These are phyloP conservation scores for Cercospora berteroae DNA, from an alignment of 2,329 filamentous ascomycete species.

Conservation along the genomic window DNA sequence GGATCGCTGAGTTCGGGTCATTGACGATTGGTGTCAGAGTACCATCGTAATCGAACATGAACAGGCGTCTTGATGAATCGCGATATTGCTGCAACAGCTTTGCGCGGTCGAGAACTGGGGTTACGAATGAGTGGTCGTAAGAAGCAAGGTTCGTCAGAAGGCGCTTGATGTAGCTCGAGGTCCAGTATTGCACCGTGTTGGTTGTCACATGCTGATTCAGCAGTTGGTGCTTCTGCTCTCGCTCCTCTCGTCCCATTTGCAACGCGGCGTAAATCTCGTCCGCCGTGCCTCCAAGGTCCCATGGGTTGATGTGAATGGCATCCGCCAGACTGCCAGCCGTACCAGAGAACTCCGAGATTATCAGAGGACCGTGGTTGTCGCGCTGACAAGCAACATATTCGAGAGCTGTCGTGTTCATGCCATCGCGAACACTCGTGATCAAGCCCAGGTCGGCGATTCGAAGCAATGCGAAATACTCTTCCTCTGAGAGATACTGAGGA, in stretches of 20 bases:
- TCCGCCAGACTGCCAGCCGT: constrained; percentile 81
- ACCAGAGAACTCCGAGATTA: constrained; percentile 94
- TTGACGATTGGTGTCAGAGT: constrained; percentile 93
- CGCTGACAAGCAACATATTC: constrained; percentile 94
- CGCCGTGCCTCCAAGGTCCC: constrained; percentile 83
- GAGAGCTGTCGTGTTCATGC: constrained; percentile 95
- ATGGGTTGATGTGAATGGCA: constrained; percentile 95
- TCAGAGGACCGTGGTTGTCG: constrained; percentile 79
- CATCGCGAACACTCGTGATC: constrained; percentile 92
- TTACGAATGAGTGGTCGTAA: constrained; percentile 70
- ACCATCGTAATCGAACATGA: constrained; percentile 99
- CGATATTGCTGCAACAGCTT: constrained; percentile 72
- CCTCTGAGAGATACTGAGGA: constrained; percentile 82
- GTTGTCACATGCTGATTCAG: constrained; percentile 82
- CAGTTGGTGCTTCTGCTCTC: constrained; percentile 66
- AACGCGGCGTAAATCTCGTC: constrained; percentile 78
- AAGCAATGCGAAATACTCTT: constrained; percentile 93
- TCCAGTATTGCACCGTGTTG: constrained; percentile 86
- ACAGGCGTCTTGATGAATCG: constrained; percentile 72
- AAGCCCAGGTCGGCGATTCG: constrained; percentile 86
- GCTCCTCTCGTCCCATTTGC: constrained; percentile 67
- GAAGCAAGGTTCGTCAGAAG: constrained; percentile 77
- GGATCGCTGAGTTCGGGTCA: constrained; percentile 84
- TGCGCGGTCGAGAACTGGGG: constrained; percentile 75
- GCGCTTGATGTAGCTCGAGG: constrained; percentile 72